Conservation (phyloP, 129 eudicot species). For the Chrysanthemum makinoi region DNA sequence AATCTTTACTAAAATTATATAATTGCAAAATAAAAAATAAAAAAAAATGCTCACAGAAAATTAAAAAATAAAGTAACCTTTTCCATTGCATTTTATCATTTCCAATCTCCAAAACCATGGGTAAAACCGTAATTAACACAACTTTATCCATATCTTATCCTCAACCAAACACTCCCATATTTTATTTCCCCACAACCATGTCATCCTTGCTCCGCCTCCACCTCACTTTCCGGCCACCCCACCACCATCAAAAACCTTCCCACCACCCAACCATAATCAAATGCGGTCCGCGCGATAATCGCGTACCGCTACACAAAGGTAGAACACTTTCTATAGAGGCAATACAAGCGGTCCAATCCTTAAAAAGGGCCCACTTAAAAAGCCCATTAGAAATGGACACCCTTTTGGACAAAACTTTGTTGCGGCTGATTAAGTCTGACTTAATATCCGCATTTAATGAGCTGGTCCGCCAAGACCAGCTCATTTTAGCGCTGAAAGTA, state of each 20-base stretch:
- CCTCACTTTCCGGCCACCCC: constrained; percentile 31
- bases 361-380: constrained; percentile 65
- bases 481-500: constrained; percentile 53
- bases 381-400: constrained; percentile 39
- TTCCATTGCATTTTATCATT: too few relatives aligned
- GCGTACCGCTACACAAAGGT: constrained; percentile 78
- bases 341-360: constrained; percentile 84
- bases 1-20: too few relatives aligned
- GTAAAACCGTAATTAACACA: too few relatives aligned
- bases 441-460: constrained; percentile 71
- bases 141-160: too few relatives aligned
- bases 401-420: constrained; percentile 35
- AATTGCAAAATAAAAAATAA: too few relatives aligned
- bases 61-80: too few relatives aligned
- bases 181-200: constrained; percentile 24
- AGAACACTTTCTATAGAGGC: constrained; percentile 77
- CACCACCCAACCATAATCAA: constrained; percentile 24
- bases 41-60: too few relatives aligned
- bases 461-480: constrained; percentile 74
- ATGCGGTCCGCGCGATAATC: constrained; percentile 82
- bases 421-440: constrained; percentile 82
- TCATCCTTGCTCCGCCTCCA: constrained; percentile 41
- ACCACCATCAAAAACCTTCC: constrained; percentile 22
- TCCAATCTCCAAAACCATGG: too few relatives aligned
- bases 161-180: too few relatives aligned